Conservation (phyloP, 352 stramenopile species). For the Phytophthora litchii region DNA sequence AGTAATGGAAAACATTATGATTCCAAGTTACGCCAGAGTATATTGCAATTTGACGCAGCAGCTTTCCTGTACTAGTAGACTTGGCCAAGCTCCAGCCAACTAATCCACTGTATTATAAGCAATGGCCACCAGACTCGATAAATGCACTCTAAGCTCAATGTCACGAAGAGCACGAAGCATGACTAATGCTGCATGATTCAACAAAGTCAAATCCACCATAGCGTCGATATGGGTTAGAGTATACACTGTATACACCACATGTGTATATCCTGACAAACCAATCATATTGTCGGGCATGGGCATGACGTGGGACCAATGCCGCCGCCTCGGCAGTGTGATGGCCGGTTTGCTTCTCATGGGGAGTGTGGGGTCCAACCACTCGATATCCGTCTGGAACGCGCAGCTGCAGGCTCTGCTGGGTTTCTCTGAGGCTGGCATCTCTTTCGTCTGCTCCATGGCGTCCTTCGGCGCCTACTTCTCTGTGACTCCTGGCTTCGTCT, state of each 20-base stretch:
- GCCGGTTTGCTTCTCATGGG: conserved; percentile 64
- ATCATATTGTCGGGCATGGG: not conserved
- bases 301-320: conserved; percentile 19
- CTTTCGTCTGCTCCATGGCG: conserved; percentile 77
- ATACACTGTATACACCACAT: not conserved
- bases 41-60: no score
- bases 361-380: conserved; percentile 72
- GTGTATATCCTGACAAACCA: conserved; percentile 2
- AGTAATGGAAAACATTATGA: no score
- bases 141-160: no score
- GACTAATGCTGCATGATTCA: no score
- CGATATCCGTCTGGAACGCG: conserved; percentile 81
- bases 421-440: conserved; percentile 79
- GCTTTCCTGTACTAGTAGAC: no score
- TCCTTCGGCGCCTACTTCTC: conserved; percentile 84
- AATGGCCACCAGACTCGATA: no score
- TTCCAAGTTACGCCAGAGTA: no score
- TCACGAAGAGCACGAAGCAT: no score
- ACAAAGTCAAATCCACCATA: no score
- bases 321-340: conserved; percentile 55
- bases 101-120: no score
- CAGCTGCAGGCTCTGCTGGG: conserved; percentile 59
- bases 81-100: no score
- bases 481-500: conserved; percentile 66
- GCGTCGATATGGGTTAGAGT: no score